phyloP scores from a whole-genome alignment of 2,329 filamentous ascomycete genomes.

The Trichoderma harzianum region DNA sequence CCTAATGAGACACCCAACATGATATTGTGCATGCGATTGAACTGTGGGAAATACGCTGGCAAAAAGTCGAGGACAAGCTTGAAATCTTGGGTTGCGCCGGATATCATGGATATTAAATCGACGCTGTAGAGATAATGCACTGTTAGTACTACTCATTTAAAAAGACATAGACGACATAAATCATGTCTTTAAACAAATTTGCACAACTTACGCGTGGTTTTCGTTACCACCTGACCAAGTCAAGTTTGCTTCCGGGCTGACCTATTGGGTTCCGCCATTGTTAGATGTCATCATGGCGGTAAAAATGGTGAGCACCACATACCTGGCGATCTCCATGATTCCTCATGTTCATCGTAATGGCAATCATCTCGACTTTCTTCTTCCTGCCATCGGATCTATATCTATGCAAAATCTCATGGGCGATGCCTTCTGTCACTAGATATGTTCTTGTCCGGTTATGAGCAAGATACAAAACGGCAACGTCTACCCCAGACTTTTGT shows the following conservation, averaged over 20 bases:
- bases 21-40: background rate
- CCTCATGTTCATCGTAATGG: constrained; percentile 4
- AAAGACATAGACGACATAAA: background rate
- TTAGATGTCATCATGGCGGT: background rate
- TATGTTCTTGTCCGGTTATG: constrained; percentile 5
- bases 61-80: constrained; percentile 6
- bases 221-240: constrained; percentile 5
- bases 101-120: background rate
- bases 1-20: constrained; percentile 4
- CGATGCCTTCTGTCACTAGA: constrained; percentile 2
- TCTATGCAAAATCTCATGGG: constrained; percentile 4
- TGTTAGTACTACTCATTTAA: background rate
- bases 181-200: too few relatives aligned
- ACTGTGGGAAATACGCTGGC: background rate
- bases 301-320: background rate
- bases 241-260: background rate
- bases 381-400: background rate
- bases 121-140: background rate
- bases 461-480: background rate
- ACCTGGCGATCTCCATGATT: background rate
- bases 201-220: constrained; percentile 1
- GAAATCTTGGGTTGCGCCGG: constrained; percentile 2
- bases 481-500: background rate
- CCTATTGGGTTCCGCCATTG: background rate
- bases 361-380: background rate